phyloP scores from a whole-genome alignment of 2,329 filamentous ascomycete species.

The Fusarium sp. region DNA sequence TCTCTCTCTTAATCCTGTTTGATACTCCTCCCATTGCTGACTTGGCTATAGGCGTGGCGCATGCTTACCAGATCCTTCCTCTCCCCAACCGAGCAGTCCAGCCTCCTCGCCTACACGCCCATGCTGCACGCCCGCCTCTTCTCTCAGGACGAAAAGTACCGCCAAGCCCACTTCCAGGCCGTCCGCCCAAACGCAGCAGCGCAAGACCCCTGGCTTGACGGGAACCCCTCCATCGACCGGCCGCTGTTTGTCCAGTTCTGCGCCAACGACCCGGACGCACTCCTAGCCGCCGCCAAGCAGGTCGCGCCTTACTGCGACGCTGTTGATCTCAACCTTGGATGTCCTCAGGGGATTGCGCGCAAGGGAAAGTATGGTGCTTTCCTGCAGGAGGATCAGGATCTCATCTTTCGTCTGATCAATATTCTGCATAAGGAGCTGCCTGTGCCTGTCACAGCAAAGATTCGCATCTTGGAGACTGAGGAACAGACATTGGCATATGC shows the following conservation, averaged over 20 bases:
- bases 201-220: conserved; percentile 73
- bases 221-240: conserved; percentile 82
- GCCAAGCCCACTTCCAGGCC: conserved; percentile 81
- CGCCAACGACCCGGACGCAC: conserved; percentile 81
- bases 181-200: conserved; percentile 47
- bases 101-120: conserved; percentile 86
- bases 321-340: conserved; percentile 93
- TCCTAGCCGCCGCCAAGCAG: conserved; percentile 78
- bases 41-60: conserved; percentile 78
- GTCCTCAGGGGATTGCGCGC: conserved; percentile 92
- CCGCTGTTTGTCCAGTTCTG: conserved; percentile 98
- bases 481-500: conserved; percentile 91
- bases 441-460: conserved; percentile 93
- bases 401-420: conserved; percentile 83
- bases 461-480: conserved; percentile 83
- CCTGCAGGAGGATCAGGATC: conserved; percentile 87
- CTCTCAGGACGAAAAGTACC: conserved; percentile 76
- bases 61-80: conserved; percentile 95
- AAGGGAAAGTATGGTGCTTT: conserved; percentile 94
- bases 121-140: conserved; percentile 97
- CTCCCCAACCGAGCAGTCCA: conserved; percentile 66
- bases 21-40: conserved; percentile 1
- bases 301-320: conserved; percentile 92
- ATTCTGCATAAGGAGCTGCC: conserved; percentile 79
- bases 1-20: no score